Conservation (phyloP, 768 basidiomycete genomes). For the Lactarius hatsudake region DNA sequence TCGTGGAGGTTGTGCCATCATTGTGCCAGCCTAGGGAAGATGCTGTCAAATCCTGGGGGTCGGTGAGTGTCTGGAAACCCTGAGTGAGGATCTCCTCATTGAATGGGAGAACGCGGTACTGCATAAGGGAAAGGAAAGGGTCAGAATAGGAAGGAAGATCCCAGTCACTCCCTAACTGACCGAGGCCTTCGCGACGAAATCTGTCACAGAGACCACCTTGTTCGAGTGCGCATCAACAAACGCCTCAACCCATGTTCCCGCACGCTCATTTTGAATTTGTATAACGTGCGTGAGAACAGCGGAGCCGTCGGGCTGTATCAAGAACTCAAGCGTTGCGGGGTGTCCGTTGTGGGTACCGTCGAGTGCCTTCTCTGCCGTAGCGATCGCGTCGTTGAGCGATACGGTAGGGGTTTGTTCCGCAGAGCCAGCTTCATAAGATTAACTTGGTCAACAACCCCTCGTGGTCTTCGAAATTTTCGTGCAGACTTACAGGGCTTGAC, state of each 20-base stretch:
- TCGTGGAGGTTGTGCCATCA: conserved; percentile 37
- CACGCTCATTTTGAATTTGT: conserved; percentile 42
- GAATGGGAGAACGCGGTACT: conserved; percentile 52
- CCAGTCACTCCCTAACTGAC: conserved; percentile 31
- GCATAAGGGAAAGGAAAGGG: no score
- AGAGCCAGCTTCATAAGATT: conserved; percentile 16
- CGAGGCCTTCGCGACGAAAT: conserved; percentile 48
- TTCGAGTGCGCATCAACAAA: conserved; percentile 58
- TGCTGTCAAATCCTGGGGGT: conserved; percentile 52
- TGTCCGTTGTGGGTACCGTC: conserved; percentile 42
- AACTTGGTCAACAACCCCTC: not conserved
- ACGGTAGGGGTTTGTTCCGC: conserved; percentile 39
- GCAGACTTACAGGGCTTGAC: conserved; percentile 40
- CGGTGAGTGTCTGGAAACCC: conserved; percentile 47
- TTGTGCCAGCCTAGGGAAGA: conserved; percentile 60
- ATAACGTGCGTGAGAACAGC: conserved; percentile 42
- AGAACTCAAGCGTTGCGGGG: conserved; percentile 41
- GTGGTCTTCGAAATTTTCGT: not conserved
- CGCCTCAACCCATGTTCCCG: conserved; percentile 53
- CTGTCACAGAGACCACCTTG: conserved; percentile 49
- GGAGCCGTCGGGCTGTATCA: conserved; percentile 40
- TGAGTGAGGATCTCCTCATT: conserved; percentile 48
- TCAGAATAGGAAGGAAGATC: not conserved
- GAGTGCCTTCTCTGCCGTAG: conserved; percentile 39
- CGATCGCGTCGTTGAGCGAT: conserved; percentile 37